A percentile compares a stretch with the other conserved stretches of the same genome.
Conservation (phyloP, 2,329 filamentous ascomycete genomes). For the Rhexocercosporidium sp. region DNA sequence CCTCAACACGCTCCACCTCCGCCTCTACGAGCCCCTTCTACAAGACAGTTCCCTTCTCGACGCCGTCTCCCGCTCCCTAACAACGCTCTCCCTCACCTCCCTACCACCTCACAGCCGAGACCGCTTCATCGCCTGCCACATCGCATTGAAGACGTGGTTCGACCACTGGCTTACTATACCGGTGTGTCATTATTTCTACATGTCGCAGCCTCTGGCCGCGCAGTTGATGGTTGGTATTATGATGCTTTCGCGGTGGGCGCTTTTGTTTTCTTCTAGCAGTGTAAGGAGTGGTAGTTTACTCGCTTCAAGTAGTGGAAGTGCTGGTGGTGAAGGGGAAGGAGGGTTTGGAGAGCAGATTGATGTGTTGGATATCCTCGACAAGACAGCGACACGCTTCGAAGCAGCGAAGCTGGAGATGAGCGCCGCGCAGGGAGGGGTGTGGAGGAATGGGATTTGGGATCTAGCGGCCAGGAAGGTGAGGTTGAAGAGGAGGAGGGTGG, state of each 20-base stretch:
- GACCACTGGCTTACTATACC: constrained; percentile 54
- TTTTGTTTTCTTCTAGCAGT: neutral
- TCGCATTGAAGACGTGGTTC: constrained; percentile 55
- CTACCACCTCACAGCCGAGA: constrained; percentile 7
- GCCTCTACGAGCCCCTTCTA: constrained; percentile 54
- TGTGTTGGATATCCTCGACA: constrained; percentile 29
- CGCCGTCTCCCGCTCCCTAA: constrained; percentile 41
- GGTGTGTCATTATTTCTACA: constrained; percentile 48
- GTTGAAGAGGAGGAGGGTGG: constrained; percentile 52
- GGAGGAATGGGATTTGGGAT: constrained; percentile 54
- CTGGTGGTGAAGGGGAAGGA: too few relatives aligned
- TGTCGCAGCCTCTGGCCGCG: constrained; percentile 52
- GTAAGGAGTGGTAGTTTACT: neutral
- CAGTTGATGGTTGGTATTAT: constrained; percentile 57
- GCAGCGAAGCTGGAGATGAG: constrained; percentile 48
- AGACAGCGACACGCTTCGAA: constrained; percentile 50
- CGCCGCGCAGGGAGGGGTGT: constrained; percentile 35
- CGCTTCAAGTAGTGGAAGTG: too few relatives aligned
- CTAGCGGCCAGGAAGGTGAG: constrained; percentile 54
- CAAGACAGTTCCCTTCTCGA: constrained; percentile 49
- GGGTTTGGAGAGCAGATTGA: neutral
- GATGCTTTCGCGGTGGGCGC: constrained; percentile 56
- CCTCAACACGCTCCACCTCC: constrained; percentile 48
- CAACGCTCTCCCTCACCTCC: neutral
- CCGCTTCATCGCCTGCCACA: constrained; percentile 56